phyloP scores from a whole-genome alignment of 805 yeast genomes.

The Ogataea saltuana region DNA sequence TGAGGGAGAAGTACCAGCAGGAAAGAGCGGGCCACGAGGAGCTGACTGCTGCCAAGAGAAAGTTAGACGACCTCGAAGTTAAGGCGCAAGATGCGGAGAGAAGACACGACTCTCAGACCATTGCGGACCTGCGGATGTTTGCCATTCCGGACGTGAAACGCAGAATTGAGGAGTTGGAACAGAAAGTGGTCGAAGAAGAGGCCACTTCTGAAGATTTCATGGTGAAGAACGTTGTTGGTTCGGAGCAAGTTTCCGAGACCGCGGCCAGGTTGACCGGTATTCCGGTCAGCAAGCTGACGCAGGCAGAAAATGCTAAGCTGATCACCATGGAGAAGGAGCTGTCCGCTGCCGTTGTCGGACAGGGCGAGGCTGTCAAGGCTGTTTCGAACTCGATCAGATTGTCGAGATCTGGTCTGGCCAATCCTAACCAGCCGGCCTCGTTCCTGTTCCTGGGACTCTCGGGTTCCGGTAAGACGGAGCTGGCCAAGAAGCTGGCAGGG shows the following conservation, averaged over 20 bases:
- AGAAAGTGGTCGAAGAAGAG: slow-evolving; percentile 72
- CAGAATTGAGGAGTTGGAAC: slow-evolving; percentile 74
- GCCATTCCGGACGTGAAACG: slow-evolving; percentile 91
- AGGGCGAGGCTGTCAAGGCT: slow-evolving; percentile 92
- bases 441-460: slow-evolving; percentile 93
- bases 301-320: slow-evolving; percentile 91
- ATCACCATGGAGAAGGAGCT: slow-evolving; percentile 92
- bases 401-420: slow-evolving; percentile 90
- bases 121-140: slow-evolving; percentile 94
- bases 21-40: slow-evolving; percentile 92
- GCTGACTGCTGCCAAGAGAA: slow-evolving; percentile 83
- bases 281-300: slow-evolving; percentile 91
- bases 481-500: slow-evolving; percentile 95
- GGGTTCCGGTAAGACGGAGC: slow-evolving; percentile 97
- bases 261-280: slow-evolving; percentile 73
- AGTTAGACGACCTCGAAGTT: slow-evolving; percentile 86
- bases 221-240: slow-evolving; percentile 86
- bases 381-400: slow-evolving; percentile 94
- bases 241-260: slow-evolving; percentile 57
- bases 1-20: slow-evolving; percentile 79
- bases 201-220: slow-evolving; percentile 50
- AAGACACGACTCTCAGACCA: slow-evolving; percentile 90
- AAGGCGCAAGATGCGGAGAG: slow-evolving; percentile 97
- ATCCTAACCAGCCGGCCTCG: slow-evolving; percentile 95
- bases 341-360: slow-evolving; percentile 87